Evolutionary conservation across 2,329 filamentous ascomycete species (phyloP).

Genomic region (Leptographium lundbergii): DNA sequence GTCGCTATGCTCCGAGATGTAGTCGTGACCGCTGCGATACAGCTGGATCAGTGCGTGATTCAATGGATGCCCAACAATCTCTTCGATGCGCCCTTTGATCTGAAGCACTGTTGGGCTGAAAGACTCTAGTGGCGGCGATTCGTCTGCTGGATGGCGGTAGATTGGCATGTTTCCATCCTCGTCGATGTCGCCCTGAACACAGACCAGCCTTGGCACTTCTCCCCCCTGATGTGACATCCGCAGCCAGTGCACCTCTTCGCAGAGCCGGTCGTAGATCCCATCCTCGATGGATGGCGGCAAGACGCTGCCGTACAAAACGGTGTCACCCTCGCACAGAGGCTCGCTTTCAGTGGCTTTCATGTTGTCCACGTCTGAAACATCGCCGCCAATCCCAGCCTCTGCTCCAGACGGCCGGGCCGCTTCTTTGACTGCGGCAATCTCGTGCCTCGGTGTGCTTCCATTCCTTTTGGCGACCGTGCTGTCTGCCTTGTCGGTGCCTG

Average conservation of each 20-base stretch:
- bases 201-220: constrained; percentile 81
- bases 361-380: background rate
- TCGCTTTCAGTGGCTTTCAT: constrained; percentile 23
- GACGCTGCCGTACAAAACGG: constrained; percentile 57
- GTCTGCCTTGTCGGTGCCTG: too few species aligned
- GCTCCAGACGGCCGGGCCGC: too few species aligned
- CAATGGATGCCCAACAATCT: constrained; percentile 60
- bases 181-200: constrained; percentile 65
- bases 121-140: constrained; percentile 61
- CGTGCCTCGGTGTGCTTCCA: too few species aligned
- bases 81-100: constrained; percentile 58
- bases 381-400: too few species aligned
- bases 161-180: constrained; percentile 66
- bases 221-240: constrained; percentile 88
- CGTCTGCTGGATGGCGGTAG: constrained; percentile 91
- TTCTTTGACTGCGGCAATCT: too few species aligned
- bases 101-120: constrained; percentile 63
- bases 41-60: constrained; percentile 92
- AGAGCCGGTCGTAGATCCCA: constrained; percentile 56
- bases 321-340: constrained; percentile 68
- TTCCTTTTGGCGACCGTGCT: too few species aligned
- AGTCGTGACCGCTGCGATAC: constrained; percentile 80
- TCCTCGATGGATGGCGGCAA: constrained; percentile 44
- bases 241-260: constrained; percentile 71
- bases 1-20: constrained; percentile 93